Percentiles rank a stretch among this genome's conserved stretches.
Conservation (phyloP, 305 asterid species). For the Fraxinus sp. region DNA sequence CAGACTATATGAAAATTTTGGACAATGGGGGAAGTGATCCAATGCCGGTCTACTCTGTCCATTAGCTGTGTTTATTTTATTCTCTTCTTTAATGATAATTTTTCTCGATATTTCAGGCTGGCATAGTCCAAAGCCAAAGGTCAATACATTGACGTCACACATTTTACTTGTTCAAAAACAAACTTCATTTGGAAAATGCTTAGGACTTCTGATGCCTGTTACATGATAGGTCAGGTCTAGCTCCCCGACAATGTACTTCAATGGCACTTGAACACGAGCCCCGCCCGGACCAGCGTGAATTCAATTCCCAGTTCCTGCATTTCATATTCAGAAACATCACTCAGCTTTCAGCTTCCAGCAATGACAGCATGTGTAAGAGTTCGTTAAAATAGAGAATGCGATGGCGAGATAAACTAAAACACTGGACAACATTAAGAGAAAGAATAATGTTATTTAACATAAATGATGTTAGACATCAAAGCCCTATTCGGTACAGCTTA, state of each 20-base stretch:
- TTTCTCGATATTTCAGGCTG: too few species aligned
- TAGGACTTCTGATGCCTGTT: constrained; percentile 22
- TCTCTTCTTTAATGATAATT: too few species aligned
- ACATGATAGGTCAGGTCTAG: constrained; percentile 35
- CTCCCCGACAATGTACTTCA: constrained; percentile 45
- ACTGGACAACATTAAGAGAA: neutral
- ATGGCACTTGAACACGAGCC: constrained; percentile 39
- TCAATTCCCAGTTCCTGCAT: constrained; percentile 47
- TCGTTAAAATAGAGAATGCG: neutral
- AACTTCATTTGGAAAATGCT: too few species aligned
- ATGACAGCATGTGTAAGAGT: neutral
- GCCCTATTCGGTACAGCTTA: too few species aligned
- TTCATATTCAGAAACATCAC: neutral
- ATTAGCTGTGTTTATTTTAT: neutral
- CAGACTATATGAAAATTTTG: neutral
- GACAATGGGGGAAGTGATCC: neutral
- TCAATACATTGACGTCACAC: neutral
- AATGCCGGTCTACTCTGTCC: neutral
- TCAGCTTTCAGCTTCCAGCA: neutral
- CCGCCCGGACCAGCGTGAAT: constrained; percentile 35
- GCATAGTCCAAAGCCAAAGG: neutral
- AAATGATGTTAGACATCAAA: too few species aligned
- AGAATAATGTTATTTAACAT: too few species aligned
- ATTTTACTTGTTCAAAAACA: too few species aligned
- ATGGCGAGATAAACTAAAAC: neutral